Evolutionary conservation across 805 yeast species (phyloP), one percentile per base, ranked within the genome.

Genomic region (Yarrowia keelungensis): DNA sequence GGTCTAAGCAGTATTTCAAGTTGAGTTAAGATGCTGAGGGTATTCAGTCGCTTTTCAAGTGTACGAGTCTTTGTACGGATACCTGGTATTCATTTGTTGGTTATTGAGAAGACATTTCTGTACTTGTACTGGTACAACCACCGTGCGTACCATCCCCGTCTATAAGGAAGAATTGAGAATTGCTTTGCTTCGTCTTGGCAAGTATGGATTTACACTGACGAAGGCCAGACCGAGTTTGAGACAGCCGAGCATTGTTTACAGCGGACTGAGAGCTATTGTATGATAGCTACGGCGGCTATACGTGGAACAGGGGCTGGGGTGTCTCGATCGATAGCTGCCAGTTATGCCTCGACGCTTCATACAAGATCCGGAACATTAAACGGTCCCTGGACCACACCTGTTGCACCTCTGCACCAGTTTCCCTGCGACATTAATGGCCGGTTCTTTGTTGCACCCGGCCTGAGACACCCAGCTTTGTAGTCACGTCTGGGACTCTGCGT

Each of bases 371-470:
- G 7, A 26, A 15, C 46, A 42, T 42, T 42, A 15, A 42, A 42
- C 19, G 19, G 39, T 12, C 49, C 14, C 36, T 26, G 51, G 32
- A 26, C 32, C 49, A 45, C 16, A 19, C 19, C 19, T 19, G 15
- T 45, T 45, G 15, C 32, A 45, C 49, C 49, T 11, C 26, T 19
- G 49, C 49, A 19, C 49, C 26, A 10, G 32, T 9, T 26, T 22
- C 49, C 14, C 36, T 47, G 51, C 51, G 51, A 47, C 51, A 46
- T 47, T 26, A 47, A 26, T 26, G 16, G 51, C 16, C 10, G 51
- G 3, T 50, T 10, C 54, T n/a, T 50, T 50, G 54, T 50, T 22
- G 16, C 19, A 5, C 2, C 8, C 26, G 16, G 12, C n/a, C 11
- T 36, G 43, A 53, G 42, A 53, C 43, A 38, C 7, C 15, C 43